phyloP scores from a whole-genome alignment of 495 filamentous ascomycete species.

The Penicillium arizonense region DNA sequence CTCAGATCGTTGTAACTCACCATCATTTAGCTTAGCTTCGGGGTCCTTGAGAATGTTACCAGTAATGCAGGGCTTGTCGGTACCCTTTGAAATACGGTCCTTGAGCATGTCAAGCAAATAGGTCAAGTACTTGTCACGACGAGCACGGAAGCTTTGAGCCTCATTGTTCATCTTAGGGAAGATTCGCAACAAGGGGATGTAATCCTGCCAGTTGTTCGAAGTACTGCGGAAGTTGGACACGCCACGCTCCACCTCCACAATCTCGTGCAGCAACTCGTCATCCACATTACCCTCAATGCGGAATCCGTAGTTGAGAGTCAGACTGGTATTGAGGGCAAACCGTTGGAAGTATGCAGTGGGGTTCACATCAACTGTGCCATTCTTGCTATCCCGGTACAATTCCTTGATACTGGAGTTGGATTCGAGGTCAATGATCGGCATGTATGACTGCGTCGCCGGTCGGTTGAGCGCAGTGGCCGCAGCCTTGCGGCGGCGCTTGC shows the following conservation, averaged over 20 bases:
- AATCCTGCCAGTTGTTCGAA: constrained; percentile 71
- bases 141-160: constrained; percentile 51
- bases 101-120: constrained; percentile 59
- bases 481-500: constrained; percentile 67
- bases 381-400: constrained; percentile 53
- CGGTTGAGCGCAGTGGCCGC: constrained; percentile 69
- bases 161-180: constrained; percentile 53
- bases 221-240: constrained; percentile 65
- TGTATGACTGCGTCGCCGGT: constrained; percentile 64
- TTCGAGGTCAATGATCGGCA: constrained; percentile 72
- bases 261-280: constrained; percentile 58
- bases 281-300: constrained; percentile 59
- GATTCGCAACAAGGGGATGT: constrained; percentile 61
- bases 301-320: constrained; percentile 67
- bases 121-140: constrained; percentile 57
- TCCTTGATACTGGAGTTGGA: constrained; percentile 63
- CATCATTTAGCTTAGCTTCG: constrained; percentile 59
- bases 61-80: constrained; percentile 69
- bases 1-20: constrained; percentile 25
- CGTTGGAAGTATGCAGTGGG: constrained; percentile 65
- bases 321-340: constrained; percentile 63
- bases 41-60: constrained; percentile 67
- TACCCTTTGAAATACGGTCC: constrained; percentile 56
- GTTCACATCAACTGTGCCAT: constrained; percentile 60
- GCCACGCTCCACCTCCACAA: constrained; percentile 60